phyloP scores from a whole-genome alignment of 805 yeast genomes.

The Hanseniaspora pseudoguilliermondii region DNA sequence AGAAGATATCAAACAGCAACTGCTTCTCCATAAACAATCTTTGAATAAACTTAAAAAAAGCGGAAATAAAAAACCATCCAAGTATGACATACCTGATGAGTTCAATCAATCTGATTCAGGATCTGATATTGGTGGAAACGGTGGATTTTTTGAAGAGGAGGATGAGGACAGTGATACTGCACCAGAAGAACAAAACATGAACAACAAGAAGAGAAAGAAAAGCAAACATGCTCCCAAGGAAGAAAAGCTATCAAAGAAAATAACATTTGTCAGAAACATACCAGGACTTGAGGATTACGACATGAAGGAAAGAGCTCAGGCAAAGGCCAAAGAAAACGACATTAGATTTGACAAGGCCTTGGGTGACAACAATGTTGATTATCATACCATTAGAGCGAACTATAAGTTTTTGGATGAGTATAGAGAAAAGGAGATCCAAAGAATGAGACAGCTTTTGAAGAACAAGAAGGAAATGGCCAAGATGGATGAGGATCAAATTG shows the following conservation, averaged over 20 bases:
- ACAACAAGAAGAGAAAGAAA: constrained; percentile 25
- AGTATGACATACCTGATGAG: constrained; percentile 13
- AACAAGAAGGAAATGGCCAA: constrained; percentile 37
- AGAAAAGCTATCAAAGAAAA: constrained; percentile 58
- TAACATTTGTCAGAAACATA: constrained; percentile 55
- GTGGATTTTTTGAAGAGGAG: constrained; percentile 32
- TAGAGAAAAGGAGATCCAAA: constrained; percentile 56
- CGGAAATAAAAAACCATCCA: background rate
- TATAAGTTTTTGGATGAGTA: constrained; percentile 81
- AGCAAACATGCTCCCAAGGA: constrained; percentile 84
- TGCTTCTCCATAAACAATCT: constrained; percentile 8
- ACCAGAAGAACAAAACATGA: constrained; percentile 11
- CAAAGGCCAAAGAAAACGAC: constrained; percentile 31
- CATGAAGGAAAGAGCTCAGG: constrained; percentile 15
- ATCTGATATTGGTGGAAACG: constrained; percentile 19
- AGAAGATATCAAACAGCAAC: constrained; percentile 8
- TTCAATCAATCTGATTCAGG: constrained; percentile 13
- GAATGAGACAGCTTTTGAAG: constrained; percentile 43
- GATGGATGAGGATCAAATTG: constrained; percentile 34
- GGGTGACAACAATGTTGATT: constrained; percentile 65
- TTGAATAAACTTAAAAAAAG: constrained; percentile 15
- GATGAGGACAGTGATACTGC: constrained; percentile 21
- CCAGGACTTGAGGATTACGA: constrained; percentile 46
- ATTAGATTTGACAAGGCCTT: constrained; percentile 82
- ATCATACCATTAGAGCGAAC: constrained; percentile 52